Evolutionary conservation across 139 green algal species (phyloP), one percentile per base, ranked within the genome.

Genomic region (Picochlorum sp.): DNA sequence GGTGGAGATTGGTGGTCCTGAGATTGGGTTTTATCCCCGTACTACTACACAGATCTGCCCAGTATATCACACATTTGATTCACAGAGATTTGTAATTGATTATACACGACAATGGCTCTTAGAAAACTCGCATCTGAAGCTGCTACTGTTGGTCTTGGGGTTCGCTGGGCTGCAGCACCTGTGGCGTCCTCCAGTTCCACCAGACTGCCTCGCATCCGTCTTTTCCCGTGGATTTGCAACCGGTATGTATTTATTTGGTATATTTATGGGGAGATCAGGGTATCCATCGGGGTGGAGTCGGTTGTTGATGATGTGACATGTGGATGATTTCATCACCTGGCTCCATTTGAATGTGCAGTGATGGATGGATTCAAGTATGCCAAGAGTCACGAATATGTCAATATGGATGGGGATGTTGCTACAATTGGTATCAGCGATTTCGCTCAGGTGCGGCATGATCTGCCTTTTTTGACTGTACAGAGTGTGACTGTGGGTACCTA

Each of bases 391-490:
- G 89, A 97, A 65, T 96, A 85, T 80, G 86, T 79, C n/a, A 94
- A 94, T 63, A 63, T 90, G 4, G 80, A 97, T 3, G 93, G 88
- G 9, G 84, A 94, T 16, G 75, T 80, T 9, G 93, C 82, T 2
- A 94, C 82, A 4, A 72, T 99, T 5, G 94, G 94, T 67, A 97
- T 99, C 63, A 92, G 85, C 2, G 91, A 99, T 76, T 91, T 94
- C 76, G 94, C 94, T 4, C 92, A 98, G 88, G 92, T 90, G 52
- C 15, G 67, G n/a, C 18, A 18, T 20, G 0, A 5, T 30, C 24
- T 28, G 24, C 24, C 2, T 30, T 30, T 7, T 30, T 7, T 30
- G 28, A 30, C 28, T 30, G 28, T 4, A 5, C 28, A n/a, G n/a
- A n/a, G n/a, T n/a, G n/a, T n/a, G n/a, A 28, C 28, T 30, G 28